Percentiles rank a stretch among this genome's conserved stretches.
Conservation (phyloP, 768 basidiomycete genomes). For the Imleria badia region DNA sequence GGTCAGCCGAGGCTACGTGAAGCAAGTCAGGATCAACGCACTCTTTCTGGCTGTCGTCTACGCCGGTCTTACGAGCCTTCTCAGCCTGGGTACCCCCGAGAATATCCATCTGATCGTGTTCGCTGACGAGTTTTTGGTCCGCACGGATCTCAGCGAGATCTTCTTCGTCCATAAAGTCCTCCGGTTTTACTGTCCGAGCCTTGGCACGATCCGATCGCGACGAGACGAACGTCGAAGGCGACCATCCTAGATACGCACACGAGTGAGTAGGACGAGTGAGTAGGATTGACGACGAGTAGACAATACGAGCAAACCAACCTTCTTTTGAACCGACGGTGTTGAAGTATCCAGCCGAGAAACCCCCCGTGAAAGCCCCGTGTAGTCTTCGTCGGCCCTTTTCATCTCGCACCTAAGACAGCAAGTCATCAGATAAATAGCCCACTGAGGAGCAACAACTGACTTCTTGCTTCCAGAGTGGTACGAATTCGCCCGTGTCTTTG, state of each 20-base stretch:
- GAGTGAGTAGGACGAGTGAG: no score
- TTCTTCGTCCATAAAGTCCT: conserved; percentile 99
- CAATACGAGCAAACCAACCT: conserved; percentile 47
- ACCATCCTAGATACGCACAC: conserved; percentile 80
- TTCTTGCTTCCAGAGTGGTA: conserved; percentile 98
- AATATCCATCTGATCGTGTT: conserved; percentile 75
- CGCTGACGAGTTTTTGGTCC: conserved; percentile 70
- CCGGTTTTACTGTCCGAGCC: conserved; percentile 56
- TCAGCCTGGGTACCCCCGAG: conserved; percentile 57
- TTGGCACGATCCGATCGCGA: conserved; percentile 77
- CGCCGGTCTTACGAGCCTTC: conserved; percentile 29
- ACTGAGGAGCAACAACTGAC: conserved; percentile 42
- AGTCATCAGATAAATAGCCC: conserved; percentile 20
- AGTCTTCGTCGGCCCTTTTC: conserved; percentile 89
- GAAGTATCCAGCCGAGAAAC: conserved; percentile 97
- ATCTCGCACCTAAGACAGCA: conserved; percentile 68
- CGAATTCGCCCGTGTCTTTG: conserved; percentile 91
- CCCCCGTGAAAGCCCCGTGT: conserved; percentile 99
- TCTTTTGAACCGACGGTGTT: conserved; percentile 96
- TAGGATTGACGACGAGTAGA: no score
- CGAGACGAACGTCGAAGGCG: conserved; percentile 90
- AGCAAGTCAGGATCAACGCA: conserved; percentile 3
- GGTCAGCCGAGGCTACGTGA: background rate
- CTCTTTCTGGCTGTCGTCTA: conserved; percentile 45
- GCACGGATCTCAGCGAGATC: conserved; percentile 84